phyloP scores from a whole-genome alignment of 169 alveolate genomes.

The Plasmodium inui region DNA sequence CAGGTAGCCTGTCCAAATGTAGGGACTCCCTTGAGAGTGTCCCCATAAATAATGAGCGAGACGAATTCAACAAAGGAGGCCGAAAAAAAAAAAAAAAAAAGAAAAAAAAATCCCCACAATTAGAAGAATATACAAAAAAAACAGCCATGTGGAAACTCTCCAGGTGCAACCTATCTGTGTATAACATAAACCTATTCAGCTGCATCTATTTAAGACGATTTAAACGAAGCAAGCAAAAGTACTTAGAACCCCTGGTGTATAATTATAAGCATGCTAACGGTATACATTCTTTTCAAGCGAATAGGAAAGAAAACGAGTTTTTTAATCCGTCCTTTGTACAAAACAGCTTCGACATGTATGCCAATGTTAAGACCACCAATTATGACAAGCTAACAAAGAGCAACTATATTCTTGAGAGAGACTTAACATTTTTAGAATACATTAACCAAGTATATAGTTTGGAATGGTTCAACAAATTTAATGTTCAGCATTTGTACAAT shows the following conservation, averaged over 20 bases:
- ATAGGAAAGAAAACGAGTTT: conserved; percentile 5
- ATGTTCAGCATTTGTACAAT: conserved; percentile 57
- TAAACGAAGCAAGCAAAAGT: conserved; percentile 14
- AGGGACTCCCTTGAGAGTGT: background rate
- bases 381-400: conserved; percentile 10
- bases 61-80: background rate
- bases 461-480: conserved; percentile 73
- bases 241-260: conserved; percentile 51
- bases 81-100: background rate
- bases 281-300: background rate
- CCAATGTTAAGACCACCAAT: background rate
- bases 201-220: conserved; percentile 56
- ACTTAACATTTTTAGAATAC: conserved; percentile 31
- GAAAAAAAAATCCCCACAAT: background rate
- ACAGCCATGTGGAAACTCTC: conserved; percentile 37
- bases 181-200: conserved; percentile 52
- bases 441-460: conserved; percentile 46
- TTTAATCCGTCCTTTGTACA: background rate
- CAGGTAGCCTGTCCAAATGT: background rate
- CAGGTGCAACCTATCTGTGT: conserved; percentile 27
- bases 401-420: conserved; percentile 34
- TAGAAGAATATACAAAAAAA: background rate
- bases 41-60: background rate
- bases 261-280: conserved; percentile 51
- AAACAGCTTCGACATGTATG: conserved; percentile 6